Evolutionary conservation across 768 basidiomycete species (phyloP).

Genomic region (Mycena crocata): DNA sequence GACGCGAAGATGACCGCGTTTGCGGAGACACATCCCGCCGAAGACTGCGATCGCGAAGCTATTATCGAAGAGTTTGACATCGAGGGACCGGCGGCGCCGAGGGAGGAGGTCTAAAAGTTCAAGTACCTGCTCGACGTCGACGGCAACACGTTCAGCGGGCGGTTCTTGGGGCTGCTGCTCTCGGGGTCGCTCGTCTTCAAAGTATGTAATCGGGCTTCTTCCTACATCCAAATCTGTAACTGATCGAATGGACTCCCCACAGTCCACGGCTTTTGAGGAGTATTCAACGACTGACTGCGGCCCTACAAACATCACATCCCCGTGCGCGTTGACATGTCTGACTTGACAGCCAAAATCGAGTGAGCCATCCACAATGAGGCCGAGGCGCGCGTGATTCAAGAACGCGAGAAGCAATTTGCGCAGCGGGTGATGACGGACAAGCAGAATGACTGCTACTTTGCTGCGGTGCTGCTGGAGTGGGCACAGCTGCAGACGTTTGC

Average conservation of each 20-base stretch:
- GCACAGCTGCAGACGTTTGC: no score
- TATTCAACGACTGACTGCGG: conserved; percentile 24
- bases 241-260: background rate
- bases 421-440: no score
- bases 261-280: conserved; percentile 24
- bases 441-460: no score
- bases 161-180: background rate
- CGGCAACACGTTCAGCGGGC: conserved; percentile 10
- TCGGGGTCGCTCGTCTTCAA: conserved; percentile 24
- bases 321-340: conserved; percentile 14
- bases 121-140: conserved; percentile 20
- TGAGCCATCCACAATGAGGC: conserved; percentile 16
- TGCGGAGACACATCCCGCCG: background rate
- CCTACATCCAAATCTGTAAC: background rate
- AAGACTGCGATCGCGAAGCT: conserved; percentile 1
- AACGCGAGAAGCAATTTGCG: no score
- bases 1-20: conserved; percentile 13
- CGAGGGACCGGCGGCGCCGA: background rate
- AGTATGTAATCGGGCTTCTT: background rate
- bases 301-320: conserved; percentile 26
- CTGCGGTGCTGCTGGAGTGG: no score
- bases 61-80: conserved; percentile 17
- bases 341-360: conserved; percentile 14
- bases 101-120: conserved; percentile 10
- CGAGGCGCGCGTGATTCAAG: conserved; percentile 15